Percentiles rank a stretch among this genome's conserved stretches.
Evolutionary conservation across 345 rosid species (phyloP).

Genomic region (Linum trigynum): DNA sequence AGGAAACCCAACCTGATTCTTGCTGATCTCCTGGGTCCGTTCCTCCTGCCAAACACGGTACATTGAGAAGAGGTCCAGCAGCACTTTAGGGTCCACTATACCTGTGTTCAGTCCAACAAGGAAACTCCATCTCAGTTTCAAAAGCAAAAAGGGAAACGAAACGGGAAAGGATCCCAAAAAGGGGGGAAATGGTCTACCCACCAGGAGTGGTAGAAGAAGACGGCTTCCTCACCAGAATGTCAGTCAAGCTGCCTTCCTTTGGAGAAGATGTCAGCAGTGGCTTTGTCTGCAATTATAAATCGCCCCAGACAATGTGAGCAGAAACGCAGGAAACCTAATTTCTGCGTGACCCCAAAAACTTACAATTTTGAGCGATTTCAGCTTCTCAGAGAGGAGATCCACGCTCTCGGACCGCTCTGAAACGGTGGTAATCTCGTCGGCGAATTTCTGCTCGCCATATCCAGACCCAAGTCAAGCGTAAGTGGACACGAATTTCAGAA

Average conservation of each 20-base stretch:
- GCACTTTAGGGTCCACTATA: slow-evolving; percentile 64
- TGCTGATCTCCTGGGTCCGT: slow-evolving; percentile 52
- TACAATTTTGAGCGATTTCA: slow-evolving; percentile 71
- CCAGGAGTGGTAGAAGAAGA: slow-evolving; percentile 49
- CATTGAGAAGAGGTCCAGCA: slow-evolving; percentile 73
- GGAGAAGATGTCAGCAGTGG: slow-evolving; percentile 69
- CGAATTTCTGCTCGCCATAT: slow-evolving; percentile 20
- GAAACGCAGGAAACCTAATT: background rate
- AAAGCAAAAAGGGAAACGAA: background rate
- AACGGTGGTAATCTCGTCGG: slow-evolving; percentile 74
- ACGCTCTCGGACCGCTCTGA: slow-evolving; percentile 47
- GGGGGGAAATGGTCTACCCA: slow-evolving; percentile 15
- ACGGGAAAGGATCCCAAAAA: background rate
- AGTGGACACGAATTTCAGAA: background rate
- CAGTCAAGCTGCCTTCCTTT: slow-evolving; percentile 70
- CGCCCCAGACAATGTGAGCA: background rate
- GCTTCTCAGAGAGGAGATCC: slow-evolving; percentile 71
- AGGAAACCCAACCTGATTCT: slow-evolving; percentile 45
- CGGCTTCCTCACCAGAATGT: slow-evolving; percentile 75
- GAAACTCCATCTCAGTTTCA: background rate
- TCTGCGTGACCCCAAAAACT: slow-evolving; percentile 14
- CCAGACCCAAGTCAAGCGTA: background rate
- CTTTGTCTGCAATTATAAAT: slow-evolving; percentile 35
- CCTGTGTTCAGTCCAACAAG: slow-evolving; percentile 25
- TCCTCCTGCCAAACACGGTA: slow-evolving; percentile 74